Base-by-base conservation (phyloP, 352 stramenopile species). In the Pythium monospermum region DNA sequence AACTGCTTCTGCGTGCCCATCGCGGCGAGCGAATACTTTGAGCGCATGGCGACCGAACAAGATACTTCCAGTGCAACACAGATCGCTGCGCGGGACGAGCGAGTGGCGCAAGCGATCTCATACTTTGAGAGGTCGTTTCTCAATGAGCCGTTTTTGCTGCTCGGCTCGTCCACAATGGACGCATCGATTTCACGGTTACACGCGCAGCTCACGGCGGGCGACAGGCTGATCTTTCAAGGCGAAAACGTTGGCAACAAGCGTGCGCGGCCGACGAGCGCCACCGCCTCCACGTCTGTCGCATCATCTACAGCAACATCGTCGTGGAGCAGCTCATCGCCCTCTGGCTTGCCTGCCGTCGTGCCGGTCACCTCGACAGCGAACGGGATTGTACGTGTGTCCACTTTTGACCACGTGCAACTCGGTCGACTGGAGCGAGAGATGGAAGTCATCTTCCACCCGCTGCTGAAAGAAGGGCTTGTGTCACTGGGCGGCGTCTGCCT, bases 201-300 rank as follows among this genome's bases (percentile, higher is more conserved):
- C 2, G 66, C 72, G 0, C 40, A 52, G 25, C 48, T 91, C 3
- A 28, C 36, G 1, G 50, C 68, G 13, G 77, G 77, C 13, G 68
- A 86, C 7, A 56, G 69, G 12, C 46, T 91, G 39, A 47, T 74
- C 23, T 64, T 91, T 33, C 71, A 85, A 23, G 80, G 74, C 2
- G 80, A 91, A 40, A 84, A 87, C 40, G 76, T 73, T 1, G 77
- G 77, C 22, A 85, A 79, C 58, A 91, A 89, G 53, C 71, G 80
- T 6, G 45, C 73, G 23, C 67, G 72, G 13, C 60, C 65, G 1
- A 64, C 64, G 31, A 36, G 32, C 26, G 39, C 30, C 7, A 32
- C 51, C 15, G n/a, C n/a, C n/a, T n/a, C n/a, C n/a, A n/a, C n/a
- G n/a, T n/a, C n/a, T n/a, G n/a, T n/a, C n/a, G n/a, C n/a, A n/a